Base-by-base conservation (phyloP, 441 rosid genomes). In the Viola pubescens region DNA sequence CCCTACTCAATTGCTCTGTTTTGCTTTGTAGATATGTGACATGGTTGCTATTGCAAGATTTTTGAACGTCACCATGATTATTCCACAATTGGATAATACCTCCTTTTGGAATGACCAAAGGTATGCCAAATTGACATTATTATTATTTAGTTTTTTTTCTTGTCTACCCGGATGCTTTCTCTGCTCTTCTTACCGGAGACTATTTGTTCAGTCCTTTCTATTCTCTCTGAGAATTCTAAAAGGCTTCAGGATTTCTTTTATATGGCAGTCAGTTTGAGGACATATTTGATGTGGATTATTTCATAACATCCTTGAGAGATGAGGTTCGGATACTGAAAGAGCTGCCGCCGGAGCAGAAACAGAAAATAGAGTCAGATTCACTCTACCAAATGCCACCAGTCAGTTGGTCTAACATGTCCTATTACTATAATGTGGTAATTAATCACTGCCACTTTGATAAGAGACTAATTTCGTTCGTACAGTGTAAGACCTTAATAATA, bases 101-200 rank as follows among this genome's bases (percentile, higher is more conserved):
- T 84, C 91, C 19, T 84, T 84, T 56, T 87, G 95, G 95, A 76
- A 79, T 59, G 95, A 87, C 76, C 85, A 81, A 46, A 87, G 91
- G 95, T 86, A 43, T 52, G 49, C n/a, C 26, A 16, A n/a, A 2
- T 34, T 34, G 4, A 12, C 75, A 46, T 48, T 34, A 38, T n/a
- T 43, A 57, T 19, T 39, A 14, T 51, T 10, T 7, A 51, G 4
- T 14, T 51, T 39, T 42, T 60, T 12, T 37, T 41, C 16, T 68
- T 16, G 11, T 42, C 7, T 4, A 14, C 4, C 50, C 54, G 9
- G 37, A 60, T 16, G 39, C 10, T 58, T 2, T 2, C 40, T 4
- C 26, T 12, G 37, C 8, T 19, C 7, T 45, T 58, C 14, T 12
- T 34, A 10, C 9, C 10, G 6, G 6, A 46, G 19, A 56, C 42